Conservation (phyloP, 768 basidiomycete genomes). For the Lentinus tigrinus region DNA sequence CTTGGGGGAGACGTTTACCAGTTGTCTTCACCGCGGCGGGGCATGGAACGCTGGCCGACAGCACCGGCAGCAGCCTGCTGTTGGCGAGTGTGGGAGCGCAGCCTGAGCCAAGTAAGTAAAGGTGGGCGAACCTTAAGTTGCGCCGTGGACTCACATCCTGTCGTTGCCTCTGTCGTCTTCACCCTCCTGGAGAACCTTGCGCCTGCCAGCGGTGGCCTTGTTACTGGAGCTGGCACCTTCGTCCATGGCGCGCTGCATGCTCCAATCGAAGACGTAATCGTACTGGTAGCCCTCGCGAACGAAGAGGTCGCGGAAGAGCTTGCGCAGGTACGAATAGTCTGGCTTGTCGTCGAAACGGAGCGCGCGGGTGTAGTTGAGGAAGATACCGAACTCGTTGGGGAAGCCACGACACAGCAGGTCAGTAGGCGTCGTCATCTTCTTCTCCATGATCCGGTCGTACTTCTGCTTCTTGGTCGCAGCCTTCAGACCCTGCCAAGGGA, state of each 20-base stretch:
- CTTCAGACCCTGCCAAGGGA: constrained; percentile 99
- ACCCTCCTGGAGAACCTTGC: constrained; percentile 84
- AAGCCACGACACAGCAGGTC: constrained; percentile 98
- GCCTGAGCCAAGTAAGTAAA: constrained; percentile 44
- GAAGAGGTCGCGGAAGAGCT: constrained; percentile 97
- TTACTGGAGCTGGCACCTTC: constrained; percentile 61
- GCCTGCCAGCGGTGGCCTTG: constrained; percentile 63
- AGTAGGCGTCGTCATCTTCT: constrained; percentile 99
- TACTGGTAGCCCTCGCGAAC: constrained; percentile 98
- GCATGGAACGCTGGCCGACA: constrained; percentile 42
- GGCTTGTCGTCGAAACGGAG: constrained; percentile 99
- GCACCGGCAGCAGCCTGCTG: constrained; percentile 45
- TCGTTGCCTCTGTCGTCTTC: constrained; percentile 82
- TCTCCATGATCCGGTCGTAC: constrained; percentile 99
- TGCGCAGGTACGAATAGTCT: constrained; percentile 98
- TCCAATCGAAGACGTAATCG: constrained; percentile 99
- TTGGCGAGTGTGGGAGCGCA: constrained; percentile 86
- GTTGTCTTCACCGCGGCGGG: constrained; percentile 42
- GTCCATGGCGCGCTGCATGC: constrained; percentile 77
- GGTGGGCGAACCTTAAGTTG: constrained; percentile 18
- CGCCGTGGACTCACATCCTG: constrained; percentile 63
- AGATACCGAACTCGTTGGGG: constrained; percentile 99
- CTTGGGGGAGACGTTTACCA: constrained; percentile 38
- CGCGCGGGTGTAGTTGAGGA: constrained; percentile 98
- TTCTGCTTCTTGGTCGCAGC: constrained; percentile 99